Evolutionary conservation across 176 grass and related monocot genomes (phyloP), one percentile per base, ranked within the genome.

Genomic region (Urochloa ruziziensis): DNA sequence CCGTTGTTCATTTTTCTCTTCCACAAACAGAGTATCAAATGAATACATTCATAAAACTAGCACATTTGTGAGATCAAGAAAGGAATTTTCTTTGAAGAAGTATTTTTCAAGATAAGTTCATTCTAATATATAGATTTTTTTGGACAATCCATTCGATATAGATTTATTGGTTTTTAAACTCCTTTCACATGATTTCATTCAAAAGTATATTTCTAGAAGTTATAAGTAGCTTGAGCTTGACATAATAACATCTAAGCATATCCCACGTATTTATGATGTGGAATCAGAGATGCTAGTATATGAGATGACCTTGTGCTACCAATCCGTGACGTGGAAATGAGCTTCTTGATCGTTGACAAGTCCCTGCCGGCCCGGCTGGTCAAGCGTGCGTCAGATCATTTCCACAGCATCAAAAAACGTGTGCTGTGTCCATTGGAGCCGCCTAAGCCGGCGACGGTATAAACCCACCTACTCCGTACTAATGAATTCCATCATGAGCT

Each of bases 331-430:
- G 77, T 65, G 16, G 75, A 29, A 67, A 39, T 12, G 9, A 39
- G 64, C 34, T 37, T 37, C 27, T 32, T 15, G 1, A 21, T 21
- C 8, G 17, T 32, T 29, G 65, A 75, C 32, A 53, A 30, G 15
- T 47, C n/a, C 18, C 37, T 8, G 16, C 2, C 4, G 59, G 36
- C 8, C 7, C 5, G 8, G 35, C 27, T 10, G 43, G 77, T 67
- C 70, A 67, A 66, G 56, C 34, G 56, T 74, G 25, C 39, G 40
- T 86, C 70, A 23, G 27, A 74, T 67, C 59, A 19, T 75, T 74
- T 34, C 33, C 57, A 64, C 76, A 40, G 0, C 42, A 33, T 8
- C 17, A 1, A 10, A 49, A 39, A 62, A 72, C 43, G 66, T 53
- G 66, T 86, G 66, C 75, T 17, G 1, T 30, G 12, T 2, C 9